These are phyloP conservation scores for Yamadazyma conglobata DNA, from an alignment of 1,139 yeast genomes.

Conservation along the genomic window DNA sequence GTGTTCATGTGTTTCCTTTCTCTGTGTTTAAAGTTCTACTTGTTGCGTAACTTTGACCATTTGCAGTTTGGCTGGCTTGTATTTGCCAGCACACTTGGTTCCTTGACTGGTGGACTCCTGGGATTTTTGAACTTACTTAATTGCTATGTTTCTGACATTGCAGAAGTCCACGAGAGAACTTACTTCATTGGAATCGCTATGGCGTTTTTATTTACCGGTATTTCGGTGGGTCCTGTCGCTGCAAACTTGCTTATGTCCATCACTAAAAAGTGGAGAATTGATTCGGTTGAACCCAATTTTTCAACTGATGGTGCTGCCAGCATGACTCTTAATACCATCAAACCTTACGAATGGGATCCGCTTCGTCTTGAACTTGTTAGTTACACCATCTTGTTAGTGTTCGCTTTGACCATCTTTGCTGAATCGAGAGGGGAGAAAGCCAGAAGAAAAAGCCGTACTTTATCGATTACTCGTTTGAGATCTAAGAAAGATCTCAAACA, in stretches of 20 bases:
- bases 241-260: constrained; percentile 39
- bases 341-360: constrained; percentile 26
- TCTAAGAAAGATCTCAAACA: not conserved
- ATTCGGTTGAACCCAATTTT: not conserved
- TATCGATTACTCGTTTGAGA: constrained; percentile 10
- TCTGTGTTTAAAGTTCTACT: constrained; percentile 21
- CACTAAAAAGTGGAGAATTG: constrained; percentile 12
- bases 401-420: constrained; percentile 41
- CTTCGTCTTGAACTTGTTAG: constrained; percentile 25
- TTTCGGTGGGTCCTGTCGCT: constrained; percentile 61
- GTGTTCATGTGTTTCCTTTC: constrained; percentile 25
- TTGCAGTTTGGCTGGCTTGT: constrained; percentile 30
- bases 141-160: constrained; percentile 63
- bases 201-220: constrained; percentile 55
- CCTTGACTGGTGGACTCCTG: constrained; percentile 53
- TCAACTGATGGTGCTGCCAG: not conserved
- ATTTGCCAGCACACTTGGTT: constrained; percentile 35
- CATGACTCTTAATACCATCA: constrained; percentile 8
- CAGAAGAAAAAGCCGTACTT: constrained; percentile 45
- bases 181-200: constrained; percentile 52
- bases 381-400: constrained; percentile 23
- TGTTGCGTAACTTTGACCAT: constrained; percentile 27
- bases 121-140: constrained; percentile 48
- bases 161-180: constrained; percentile 52
- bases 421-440: constrained; percentile 55